Percentiles rank a stretch among this genome's conserved stretches.
These are phyloP conservation scores for Graphiopsis chlorocephala DNA, from an alignment of 2,329 filamentous ascomycete genomes.

Conservation along the genomic window DNA sequence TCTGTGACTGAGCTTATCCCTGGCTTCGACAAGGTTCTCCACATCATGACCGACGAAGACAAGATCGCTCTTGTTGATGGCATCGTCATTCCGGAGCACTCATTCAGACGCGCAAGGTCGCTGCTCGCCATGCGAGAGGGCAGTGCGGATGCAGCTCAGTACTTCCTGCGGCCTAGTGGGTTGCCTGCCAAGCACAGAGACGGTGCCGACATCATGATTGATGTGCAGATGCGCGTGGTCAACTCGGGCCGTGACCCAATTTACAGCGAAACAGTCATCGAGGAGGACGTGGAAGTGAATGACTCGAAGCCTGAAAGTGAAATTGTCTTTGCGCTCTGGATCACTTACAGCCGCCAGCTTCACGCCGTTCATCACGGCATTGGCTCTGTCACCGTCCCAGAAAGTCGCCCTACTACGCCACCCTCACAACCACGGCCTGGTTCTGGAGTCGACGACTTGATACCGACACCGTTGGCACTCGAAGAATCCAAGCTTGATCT, in stretches of 20 bases:
- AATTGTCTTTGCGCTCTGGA: constrained; percentile 91
- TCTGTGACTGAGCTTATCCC: constrained; percentile 79
- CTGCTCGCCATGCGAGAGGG: constrained; percentile 81
- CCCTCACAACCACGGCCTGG: constrained; percentile 62
- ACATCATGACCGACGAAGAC: constrained; percentile 81
- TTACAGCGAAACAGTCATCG: constrained; percentile 62
- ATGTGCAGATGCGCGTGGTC: constrained; percentile 94
- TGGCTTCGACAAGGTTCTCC: constrained; percentile 78
- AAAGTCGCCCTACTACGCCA: constrained; percentile 67
- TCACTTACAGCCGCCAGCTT: constrained; percentile 91
- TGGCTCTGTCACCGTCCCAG: constrained; percentile 61
- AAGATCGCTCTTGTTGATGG: constrained; percentile 80
- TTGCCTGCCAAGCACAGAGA: constrained; percentile 84
- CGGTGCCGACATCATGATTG: constrained; percentile 86
- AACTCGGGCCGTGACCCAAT: constrained; percentile 71
- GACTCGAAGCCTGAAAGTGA: constrained; percentile 62
- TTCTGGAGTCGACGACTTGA: constrained; percentile 18
- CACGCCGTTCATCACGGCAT: constrained; percentile 68
- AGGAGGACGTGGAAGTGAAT: constrained; percentile 56
- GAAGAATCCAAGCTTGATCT: constrained; percentile 30
- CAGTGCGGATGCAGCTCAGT: constrained; percentile 68
- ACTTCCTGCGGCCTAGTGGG: constrained; percentile 81
- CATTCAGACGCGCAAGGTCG: constrained; percentile 84
- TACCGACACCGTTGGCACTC: constrained; percentile 33
- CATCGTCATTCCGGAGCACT: constrained; percentile 95